Evolutionary conservation across 1,284 basidiomycete genomes (phyloP), one percentile per base, ranked within the genome.

Genomic region (Agaricales sp.): DNA sequence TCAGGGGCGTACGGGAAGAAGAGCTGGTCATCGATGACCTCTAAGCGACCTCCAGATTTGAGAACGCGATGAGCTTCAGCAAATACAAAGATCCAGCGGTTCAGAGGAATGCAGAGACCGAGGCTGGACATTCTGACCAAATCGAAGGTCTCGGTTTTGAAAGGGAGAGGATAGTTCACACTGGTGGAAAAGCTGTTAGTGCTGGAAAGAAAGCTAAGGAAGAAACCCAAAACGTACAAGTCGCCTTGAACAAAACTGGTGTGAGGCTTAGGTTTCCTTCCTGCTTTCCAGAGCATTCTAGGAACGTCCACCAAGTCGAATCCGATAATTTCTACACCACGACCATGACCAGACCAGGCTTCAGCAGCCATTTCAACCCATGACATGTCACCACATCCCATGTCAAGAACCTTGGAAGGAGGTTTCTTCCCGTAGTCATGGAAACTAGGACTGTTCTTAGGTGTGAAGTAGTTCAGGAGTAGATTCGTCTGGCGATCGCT

Each of bases 1-100:
- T 52, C 53, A 50, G 63, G 61, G 30, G 64, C 62, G 50, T 76
- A 78, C 0, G 83, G 80, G 57, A 83, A 86, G 55, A 75, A 63
- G 23, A 84, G 61, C 54, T 80, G 67, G 59, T 88, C 85, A 62
- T 86, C 82, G 50, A 88, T 78, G 45, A 87, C 57, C 60, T 88
- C 85, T 2, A 87, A 64, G 13, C 74, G 71, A 3, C 85, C 82
- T 18, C 71, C 73, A 4, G 68, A 67, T n/a, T 65, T 67, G 16
- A 88, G 67, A 8, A 89, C 71, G 13, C 86, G 78, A 14, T 69
- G 62, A 3, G 71, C 73, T 67, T 89, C 78, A 0, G 57, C 54
- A 13, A 88, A 53, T 4, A 89, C 63, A 41, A 66, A 65, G 24
- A 70, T 62, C 84, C 84, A 88, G 48, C 68, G 63, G 13, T 73